These are phyloP conservation scores for Dipteronia dyeriana DNA, from an alignment of 345 rosid genomes.

Conservation along the genomic window DNA sequence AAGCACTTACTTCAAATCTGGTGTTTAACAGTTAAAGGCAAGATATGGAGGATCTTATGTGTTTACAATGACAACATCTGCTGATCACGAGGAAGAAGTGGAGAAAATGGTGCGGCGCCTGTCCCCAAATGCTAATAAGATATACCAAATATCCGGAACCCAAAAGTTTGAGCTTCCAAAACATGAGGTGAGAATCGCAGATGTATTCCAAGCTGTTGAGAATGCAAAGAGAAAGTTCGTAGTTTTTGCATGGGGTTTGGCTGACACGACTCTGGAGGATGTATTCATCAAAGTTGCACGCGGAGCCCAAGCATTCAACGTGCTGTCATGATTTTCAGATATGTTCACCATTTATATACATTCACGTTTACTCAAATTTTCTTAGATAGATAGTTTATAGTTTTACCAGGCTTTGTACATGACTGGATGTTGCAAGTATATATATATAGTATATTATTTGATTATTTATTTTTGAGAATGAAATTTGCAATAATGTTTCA, in stretches of 20 bases:
- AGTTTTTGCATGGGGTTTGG: conserved; percentile 92
- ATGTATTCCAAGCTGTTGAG: conserved; percentile 81
- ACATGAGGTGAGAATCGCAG: conserved; percentile 64
- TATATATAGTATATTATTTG: conserved; percentile 8
- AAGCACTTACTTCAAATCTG: conserved; percentile 38
- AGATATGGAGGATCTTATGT: conserved; percentile 89
- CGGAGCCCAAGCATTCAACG: conserved; percentile 48
- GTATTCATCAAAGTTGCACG: conserved; percentile 95
- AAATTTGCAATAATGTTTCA: no score
- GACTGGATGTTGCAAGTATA: conserved; percentile 7
- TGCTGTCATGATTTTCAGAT: conserved; percentile 41
- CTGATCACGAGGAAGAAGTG: conserved; percentile 60
- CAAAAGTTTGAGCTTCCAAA: conserved; percentile 97
- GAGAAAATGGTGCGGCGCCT: conserved; percentile 57
- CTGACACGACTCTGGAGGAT: conserved; percentile 94
- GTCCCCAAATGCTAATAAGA: conserved; percentile 69
- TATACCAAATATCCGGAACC: conserved; percentile 84
- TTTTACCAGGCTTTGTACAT: conserved; percentile 55
- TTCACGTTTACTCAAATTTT: neutral
- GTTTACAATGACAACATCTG: conserved; percentile 81
- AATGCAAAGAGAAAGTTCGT: conserved; percentile 70
- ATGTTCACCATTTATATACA: neutral
- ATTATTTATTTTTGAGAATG: neutral
- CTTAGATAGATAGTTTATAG: neutral
- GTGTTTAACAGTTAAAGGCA: conserved; percentile 62